Base-by-base conservation (phyloP, 257 asterid species). In the Gentiana straminea region DNA sequence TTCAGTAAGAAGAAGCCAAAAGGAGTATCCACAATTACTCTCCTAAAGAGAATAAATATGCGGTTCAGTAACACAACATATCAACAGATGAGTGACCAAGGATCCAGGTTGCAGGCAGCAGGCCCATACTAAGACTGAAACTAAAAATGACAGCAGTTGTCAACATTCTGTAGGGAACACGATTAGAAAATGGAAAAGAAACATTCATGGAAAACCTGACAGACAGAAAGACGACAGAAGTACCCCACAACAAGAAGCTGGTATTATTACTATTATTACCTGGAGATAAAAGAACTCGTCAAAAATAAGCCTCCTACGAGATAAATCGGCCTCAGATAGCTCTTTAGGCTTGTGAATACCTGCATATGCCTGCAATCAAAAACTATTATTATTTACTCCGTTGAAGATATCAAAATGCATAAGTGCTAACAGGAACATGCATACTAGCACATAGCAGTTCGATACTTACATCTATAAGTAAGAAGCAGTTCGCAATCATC, bases 211-310 rank as follows among this genome's bases (percentile, higher is more conserved):
- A 41, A 41, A 41, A 41, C 9, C 46, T 5, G 9, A 10, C 9
- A 41, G 9, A 10, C 9, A 41, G 46, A 41, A 41, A 41, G 7
- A 10, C 46, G 9, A 41, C 9, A 10, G 46, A 41, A 41, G 46
- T 41, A 39, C 45, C 15, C 13, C 34, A 37, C 54, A 54, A 49
- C 61, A 49, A 32, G 11, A 11, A 33, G 50, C 39, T 24, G 24
- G 24, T 46, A 49, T 53, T 8, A 67, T 55, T 44, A 36, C 36
- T 15, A 51, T 3, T 33, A 51, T 68, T 72, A 91, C 98, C 95
- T 91, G 98, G 65, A 91, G 81, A 80, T 86, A 91, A 63, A 91
- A 86, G 77, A 91, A 91, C 77, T 91, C 98, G 59, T 91, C 98
- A 79, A 91, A 91, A 56, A 91, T 85, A 62, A 91, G 94, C 86